Evolutionary conservation across 345 rosid species (phyloP), one percentile per base, ranked within the genome.

Genomic region (Erucastrum elatum): DNA sequence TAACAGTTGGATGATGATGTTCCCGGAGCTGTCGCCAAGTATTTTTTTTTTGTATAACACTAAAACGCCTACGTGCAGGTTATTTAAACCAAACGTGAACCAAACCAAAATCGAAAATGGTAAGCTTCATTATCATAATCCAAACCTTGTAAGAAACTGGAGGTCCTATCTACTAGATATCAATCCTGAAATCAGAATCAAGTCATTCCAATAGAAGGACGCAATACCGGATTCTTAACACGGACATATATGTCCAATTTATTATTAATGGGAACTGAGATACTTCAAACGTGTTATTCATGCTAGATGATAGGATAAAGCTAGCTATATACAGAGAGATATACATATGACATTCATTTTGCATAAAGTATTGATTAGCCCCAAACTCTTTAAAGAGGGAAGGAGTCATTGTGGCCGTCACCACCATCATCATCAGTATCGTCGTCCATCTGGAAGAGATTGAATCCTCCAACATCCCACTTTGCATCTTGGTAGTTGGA

Each of bases 401-500:
- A 90, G 10, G 17, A 74, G 35, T 86, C 82, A 13, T 79, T 74
- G 62, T 61, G 71, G 39, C 61, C 44, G 35, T 81, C 89, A 68
- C 77, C 84, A 25, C 71, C 89, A 60, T 60, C 69, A 59, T 35
- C 3, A 35, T 13, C 16, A 37, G 11, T 72, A 58, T 66, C 62
- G 27, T 85, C 88, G 21, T 82, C 90, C 70, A 75, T 67, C 5
- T 85, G 89, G 5, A 85, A 83, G 10, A 89, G 84, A 84, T 87
- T 91, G 88, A 94, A 87, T 4, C 90, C 85, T 0, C 64, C 78
- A 2, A 75, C 79, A 66, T 88, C 89, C 96, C 90, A 80, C 33
- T 85, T 85, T 1, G 81, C 78, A 26, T 87, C 90, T 27, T 76
- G 82, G 66, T 87, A 86, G 51, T 88, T 87, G 84, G 87, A 92